Evolutionary conservation across 257 asterid genomes (phyloP), one percentile per base, ranked within the genome.

Genomic region (Fraxinus pennsylvanica): DNA sequence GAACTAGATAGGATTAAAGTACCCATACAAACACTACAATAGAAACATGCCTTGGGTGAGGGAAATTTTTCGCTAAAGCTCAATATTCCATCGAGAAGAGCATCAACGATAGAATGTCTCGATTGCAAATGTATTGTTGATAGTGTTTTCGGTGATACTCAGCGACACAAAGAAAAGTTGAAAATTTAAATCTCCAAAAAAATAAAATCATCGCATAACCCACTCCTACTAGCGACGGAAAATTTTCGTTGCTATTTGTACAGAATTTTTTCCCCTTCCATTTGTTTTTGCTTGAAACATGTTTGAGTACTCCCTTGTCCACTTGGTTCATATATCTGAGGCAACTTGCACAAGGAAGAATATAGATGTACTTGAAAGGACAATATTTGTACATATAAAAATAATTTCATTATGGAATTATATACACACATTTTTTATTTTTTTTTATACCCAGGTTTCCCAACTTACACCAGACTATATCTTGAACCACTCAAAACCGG

Each of bases 351-450:
- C 39, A 81, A 3, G 59, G 13, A 69, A 17, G 35, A 78, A 70
- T 74, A 79, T 61, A 61, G 25, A 61, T 61, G 90, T 84, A 86
- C 88, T 84, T 84, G 83, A 80, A 78, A 82, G 90, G 84, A 86
- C 90, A 84, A 66, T 68, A 84, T 76, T 79, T 80, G 85, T 78
- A 78, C 88, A 71, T 59, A 74, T 63, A 68, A 32, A 67, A 77
- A 66, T 2, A 61, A 61, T 5, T 57, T 57, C 66, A 57, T 6
- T n/a, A 6, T 54, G 65, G 27, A 52, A 17, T 39, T 8, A 17
- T 52, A 54, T 54, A 54, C 27, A 25, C 27, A 25, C 27, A 25
- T 25, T 25, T 25, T 25, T 25, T 25, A 25, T 25, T 25, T 25
- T 25, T 25, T 25, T 25, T 25, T 25, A 25, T 25, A 25, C 27